Evolutionary conservation across 2,329 filamentous ascomycete genomes (phyloP).

Genomic region (Hypoxylon sp.): DNA sequence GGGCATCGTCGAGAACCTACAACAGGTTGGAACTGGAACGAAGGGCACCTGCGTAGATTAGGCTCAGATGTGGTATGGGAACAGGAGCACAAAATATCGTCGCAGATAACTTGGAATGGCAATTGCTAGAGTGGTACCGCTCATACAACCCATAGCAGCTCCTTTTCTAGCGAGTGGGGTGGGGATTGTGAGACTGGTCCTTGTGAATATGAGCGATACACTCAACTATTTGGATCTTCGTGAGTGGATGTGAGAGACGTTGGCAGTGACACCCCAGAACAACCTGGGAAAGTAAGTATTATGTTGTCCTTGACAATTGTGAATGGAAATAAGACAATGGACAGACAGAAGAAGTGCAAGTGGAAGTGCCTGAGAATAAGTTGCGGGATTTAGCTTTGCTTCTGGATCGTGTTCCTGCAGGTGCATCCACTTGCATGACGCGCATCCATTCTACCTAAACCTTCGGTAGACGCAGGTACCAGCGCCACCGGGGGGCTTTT

Average conservation of each 20-base stretch:
- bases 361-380: neutral
- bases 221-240: neutral
- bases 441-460: constrained; percentile 8
- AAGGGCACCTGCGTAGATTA: neutral
- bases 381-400: neutral
- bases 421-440: neutral
- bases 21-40: neutral
- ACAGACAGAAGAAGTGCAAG: no score
- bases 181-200: neutral
- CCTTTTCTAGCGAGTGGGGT: neutral
- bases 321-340: no score
- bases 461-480: constrained; percentile 33
- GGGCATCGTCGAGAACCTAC: neutral
- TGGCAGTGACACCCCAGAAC: neutral
- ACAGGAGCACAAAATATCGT: neutral
- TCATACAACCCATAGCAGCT: neutral
- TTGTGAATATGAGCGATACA: neutral
- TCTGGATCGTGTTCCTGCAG: neutral
- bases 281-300: neutral
- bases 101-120: neutral
- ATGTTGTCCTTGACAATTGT: neutral
- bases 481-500: neutral
- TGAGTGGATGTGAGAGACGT: neutral
- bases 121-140: neutral
- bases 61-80: neutral